Conservation (phyloP, 148 eudicot genomes). For the Rhododendron williamsianum region DNA sequence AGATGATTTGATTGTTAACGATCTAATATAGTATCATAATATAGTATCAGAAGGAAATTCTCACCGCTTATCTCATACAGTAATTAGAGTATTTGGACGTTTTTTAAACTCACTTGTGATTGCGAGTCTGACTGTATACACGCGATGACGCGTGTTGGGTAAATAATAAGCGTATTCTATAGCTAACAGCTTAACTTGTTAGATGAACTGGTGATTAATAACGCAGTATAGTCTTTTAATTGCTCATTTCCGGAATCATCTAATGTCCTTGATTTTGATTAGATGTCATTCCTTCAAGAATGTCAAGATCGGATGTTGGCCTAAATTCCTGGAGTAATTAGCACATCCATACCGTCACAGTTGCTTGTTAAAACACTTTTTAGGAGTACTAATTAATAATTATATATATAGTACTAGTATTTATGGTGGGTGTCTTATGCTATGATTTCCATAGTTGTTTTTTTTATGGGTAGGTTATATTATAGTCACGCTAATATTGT, state of each 20-base stretch:
- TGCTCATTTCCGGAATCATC: not conserved
- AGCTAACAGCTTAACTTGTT: not conserved
- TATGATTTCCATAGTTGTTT: not conserved
- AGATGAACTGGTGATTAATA: not conserved
- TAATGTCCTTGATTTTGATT: not conserved
- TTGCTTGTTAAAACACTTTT: not conserved
- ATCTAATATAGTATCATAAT: too few relatives aligned
- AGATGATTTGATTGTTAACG: not conserved
- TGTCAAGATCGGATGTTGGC: constrained; percentile 23
- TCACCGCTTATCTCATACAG: not conserved
- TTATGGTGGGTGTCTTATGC: constrained; percentile 14
- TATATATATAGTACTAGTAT: not conserved
- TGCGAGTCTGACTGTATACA: not conserved
- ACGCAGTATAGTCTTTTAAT: not conserved
- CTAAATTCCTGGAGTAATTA: constrained; percentile 16
- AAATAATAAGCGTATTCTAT: too few relatives aligned
- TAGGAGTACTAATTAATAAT: too few relatives aligned
- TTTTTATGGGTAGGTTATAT: not conserved
- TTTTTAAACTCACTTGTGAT: not conserved
- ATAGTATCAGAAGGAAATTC: not conserved
- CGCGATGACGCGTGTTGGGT: not conserved
- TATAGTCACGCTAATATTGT: constrained; percentile 10
- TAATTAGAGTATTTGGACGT: not conserved
- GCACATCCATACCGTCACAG: constrained; percentile 4
- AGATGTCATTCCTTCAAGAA: not conserved